These are phyloP conservation scores for Backusella westeae DNA, from an alignment of 192 early-diverging fungal species.

Conservation along the genomic window DNA sequence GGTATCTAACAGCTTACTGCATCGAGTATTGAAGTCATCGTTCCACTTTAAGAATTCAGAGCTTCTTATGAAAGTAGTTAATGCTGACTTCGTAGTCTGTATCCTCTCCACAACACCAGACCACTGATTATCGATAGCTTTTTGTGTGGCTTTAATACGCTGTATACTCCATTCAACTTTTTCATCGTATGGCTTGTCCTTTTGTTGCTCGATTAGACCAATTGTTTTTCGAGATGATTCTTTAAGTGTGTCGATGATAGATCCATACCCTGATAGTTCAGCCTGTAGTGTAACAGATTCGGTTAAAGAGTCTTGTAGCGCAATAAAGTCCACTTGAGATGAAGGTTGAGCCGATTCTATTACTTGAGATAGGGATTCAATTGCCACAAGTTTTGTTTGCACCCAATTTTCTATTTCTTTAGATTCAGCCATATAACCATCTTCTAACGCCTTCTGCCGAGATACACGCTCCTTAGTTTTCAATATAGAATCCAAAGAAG, in stretches of 20 bases:
- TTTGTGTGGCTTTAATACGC: constrained; percentile 1
- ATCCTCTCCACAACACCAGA: neutral
- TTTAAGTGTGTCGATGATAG: constrained; percentile 16
- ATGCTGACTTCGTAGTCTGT: neutral
- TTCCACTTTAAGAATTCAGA: constrained; percentile 6
- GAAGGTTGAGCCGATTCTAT: neutral
- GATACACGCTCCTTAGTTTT: constrained; percentile 20
- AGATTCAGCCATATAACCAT: constrained; percentile 13
- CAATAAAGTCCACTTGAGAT: neutral
- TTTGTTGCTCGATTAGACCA: constrained; percentile 6
- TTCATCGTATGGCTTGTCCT: neutral
- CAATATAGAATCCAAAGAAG: constrained; percentile 13
- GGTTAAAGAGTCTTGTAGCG: neutral
- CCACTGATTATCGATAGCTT: constrained; percentile 20
- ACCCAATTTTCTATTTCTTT: constrained; percentile 15
- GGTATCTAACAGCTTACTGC: neutral
- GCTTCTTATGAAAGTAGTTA: neutral
- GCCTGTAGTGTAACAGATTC: neutral
- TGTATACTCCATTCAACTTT: neutral
- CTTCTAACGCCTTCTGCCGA: constrained; percentile 5
- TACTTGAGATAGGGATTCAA: neutral
- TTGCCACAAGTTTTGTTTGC: neutral
- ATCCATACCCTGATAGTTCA: neutral
- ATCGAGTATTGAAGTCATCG: neutral
- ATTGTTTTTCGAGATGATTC: neutral